phyloP scores from a whole-genome alignment of 768 basidiomycete species.

The Russula brevipes region DNA sequence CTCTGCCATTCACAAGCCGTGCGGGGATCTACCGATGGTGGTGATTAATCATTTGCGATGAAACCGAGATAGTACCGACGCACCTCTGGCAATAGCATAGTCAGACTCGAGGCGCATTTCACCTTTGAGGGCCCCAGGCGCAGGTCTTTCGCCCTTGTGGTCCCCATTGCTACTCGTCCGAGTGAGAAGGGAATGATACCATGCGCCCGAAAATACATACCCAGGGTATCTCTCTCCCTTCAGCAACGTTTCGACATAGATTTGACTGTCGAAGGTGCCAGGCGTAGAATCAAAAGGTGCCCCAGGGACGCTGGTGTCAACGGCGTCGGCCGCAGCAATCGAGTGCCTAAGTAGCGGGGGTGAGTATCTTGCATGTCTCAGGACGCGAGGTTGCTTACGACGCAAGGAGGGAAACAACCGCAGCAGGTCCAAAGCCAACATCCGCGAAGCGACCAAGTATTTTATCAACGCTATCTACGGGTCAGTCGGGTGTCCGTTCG shows the following conservation, averaged over 20 bases:
- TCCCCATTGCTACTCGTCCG: constrained; percentile 21
- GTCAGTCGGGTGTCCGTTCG: not conserved
- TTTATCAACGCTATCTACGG: constrained; percentile 21
- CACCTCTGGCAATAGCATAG: constrained; percentile 29
- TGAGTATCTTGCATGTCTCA: constrained; percentile 21
- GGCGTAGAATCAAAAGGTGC: constrained; percentile 35
- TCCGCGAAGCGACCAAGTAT: constrained; percentile 35
- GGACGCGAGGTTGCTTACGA: constrained; percentile 25
- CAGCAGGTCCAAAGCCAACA: constrained; percentile 33
- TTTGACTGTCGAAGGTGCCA: constrained; percentile 29
- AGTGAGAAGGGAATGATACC: not conserved
- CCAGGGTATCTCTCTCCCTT: constrained; percentile 32
- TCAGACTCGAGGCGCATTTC: constrained; percentile 37
- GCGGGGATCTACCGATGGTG: constrained; percentile 26
- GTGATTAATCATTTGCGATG: not conserved
- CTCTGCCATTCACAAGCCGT: constrained; percentile 36
- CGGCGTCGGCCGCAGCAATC: constrained; percentile 25
- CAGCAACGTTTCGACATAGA: constrained; percentile 36
- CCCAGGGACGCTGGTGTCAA: constrained; percentile 30
- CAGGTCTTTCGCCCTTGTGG: constrained; percentile 32
- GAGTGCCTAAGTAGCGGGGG: constrained; percentile 19
- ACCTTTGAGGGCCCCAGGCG: constrained; percentile 28
- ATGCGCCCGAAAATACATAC: not conserved
- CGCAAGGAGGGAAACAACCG: constrained; percentile 35
- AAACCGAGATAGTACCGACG: not conserved